Evolutionary conservation across 305 asterid species (phyloP), one percentile per base, ranked within the genome.

Genomic region (Fraxinus paxiana): DNA sequence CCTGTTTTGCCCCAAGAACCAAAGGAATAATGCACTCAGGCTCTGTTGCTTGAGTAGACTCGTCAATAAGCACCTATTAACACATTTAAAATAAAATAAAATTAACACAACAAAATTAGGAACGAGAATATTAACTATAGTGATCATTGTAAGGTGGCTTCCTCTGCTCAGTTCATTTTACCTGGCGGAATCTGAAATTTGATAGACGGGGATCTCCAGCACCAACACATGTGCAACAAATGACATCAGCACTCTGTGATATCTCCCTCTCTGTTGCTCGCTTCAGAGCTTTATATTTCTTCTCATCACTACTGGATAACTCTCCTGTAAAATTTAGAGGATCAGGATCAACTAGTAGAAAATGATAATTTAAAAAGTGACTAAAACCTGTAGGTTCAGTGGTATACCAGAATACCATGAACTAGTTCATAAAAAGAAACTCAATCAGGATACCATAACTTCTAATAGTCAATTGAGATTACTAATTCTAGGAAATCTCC

Each of bases 191-290:
- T 88, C 99, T 94, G 82, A 97, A 97, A 88, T 97, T 94, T 77
- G 98, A 90, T 86, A 97, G 81, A 79, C 98, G 96, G 84, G 98
- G 99, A 89, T 97, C 99, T 85, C 99, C 99, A 79, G 98, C 99
- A 74, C 99, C 99, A 80, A 97, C 99, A 15, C 99, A 94, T 35
- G 99, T 97, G 86, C 99, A 97, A 77, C 99, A 97, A 83, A 97
- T 97, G 86, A 97, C 99, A 90, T 97, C 99, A 87, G 99, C 99
- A 90, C 98, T 97, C 91, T 94, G 99, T 81, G 96, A 89, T 88
- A 96, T 96, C 91, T 96, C 99, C 91, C 98, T 91, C 89, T 94
- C 99, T 78, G 99, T 96, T 51, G 98, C 97, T 84, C 98, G 91
- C 87, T 94, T 97, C 84, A 93, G 86, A 61, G 97, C 92, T 90